Evolutionary conservation across 164 flowering plant genomes (phyloP).

Genomic region (Cinnamomum chago): DNA sequence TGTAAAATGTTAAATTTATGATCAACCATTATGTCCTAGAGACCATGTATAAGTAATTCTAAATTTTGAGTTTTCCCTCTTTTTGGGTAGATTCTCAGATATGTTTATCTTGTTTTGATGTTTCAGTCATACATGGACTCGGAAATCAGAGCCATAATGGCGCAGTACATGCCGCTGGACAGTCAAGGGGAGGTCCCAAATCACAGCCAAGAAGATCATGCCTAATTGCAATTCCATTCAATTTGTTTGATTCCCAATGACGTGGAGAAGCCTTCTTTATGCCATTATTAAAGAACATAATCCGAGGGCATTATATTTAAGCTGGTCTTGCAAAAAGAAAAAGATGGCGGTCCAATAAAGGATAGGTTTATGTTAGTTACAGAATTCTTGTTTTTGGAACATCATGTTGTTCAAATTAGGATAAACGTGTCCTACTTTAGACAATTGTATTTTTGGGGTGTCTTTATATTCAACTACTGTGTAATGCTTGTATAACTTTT

Average conservation of each 20-base stretch:
- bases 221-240: conserved; percentile 11
- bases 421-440: not conserved
- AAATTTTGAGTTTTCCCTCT: not conserved
- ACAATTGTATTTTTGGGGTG: not conserved
- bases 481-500: not conserved
- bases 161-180: conserved; percentile 86
- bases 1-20: not conserved
- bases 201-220: conserved; percentile 37
- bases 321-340: not conserved
- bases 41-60: not conserved
- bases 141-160: conserved; percentile 82
- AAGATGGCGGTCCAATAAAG: not conserved
- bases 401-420: not conserved
- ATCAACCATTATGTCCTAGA: not conserved
- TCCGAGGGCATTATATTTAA: not conserved
- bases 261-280: not conserved
- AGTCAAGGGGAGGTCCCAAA: conserved; percentile 63
- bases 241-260: not conserved
- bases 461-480: not conserved
- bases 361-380: not conserved
- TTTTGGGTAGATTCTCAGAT: not conserved
- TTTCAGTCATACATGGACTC: conserved; percentile 70
- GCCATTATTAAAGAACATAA: not conserved
- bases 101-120: conserved; percentile 3
- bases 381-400: not conserved